These are phyloP conservation scores for Neurospora sp. DNA, from an alignment of 495 filamentous ascomycete genomes.

Conservation along the genomic window DNA sequence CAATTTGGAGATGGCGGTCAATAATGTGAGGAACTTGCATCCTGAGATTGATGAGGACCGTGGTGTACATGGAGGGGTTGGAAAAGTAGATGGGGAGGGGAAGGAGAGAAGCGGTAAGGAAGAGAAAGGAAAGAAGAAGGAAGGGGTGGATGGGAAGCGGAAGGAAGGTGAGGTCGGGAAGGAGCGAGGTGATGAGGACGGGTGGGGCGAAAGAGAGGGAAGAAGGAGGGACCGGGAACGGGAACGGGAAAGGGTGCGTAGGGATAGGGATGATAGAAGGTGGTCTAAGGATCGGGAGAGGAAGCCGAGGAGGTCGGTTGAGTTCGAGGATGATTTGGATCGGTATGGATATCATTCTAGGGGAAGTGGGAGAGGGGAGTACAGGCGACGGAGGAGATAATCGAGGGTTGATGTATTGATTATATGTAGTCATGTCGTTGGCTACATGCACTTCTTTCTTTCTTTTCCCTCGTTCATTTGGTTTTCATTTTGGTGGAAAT, in stretches of 20 bases:
- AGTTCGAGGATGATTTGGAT: background rate
- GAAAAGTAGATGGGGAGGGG: background rate
- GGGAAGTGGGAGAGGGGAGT: background rate
- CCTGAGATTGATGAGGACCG: conserved; percentile 1
- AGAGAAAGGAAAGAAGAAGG: background rate
- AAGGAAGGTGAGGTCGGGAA: background rate
- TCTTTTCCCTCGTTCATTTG: background rate
- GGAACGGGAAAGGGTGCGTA: background rate
- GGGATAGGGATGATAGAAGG: background rate
- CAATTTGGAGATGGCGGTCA: conserved; percentile 10
- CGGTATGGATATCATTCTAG: background rate
- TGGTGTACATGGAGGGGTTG: background rate
- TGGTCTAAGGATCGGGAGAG: background rate
- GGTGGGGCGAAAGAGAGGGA: background rate
- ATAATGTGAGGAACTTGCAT: conserved; percentile 23
- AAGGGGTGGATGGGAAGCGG: background rate
- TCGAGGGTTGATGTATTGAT: background rate
- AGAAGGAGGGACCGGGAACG: background rate
- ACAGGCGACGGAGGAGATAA: background rate
- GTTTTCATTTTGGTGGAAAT: background rate
- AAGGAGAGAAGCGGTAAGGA: background rate
- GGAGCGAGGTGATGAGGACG: background rate
- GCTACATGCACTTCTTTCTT: background rate
- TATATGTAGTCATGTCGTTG: background rate
- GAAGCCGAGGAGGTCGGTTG: background rate